Conservation (phyloP, 2,329 filamentous ascomycete genomes). For the Corynespora cassiicola region DNA sequence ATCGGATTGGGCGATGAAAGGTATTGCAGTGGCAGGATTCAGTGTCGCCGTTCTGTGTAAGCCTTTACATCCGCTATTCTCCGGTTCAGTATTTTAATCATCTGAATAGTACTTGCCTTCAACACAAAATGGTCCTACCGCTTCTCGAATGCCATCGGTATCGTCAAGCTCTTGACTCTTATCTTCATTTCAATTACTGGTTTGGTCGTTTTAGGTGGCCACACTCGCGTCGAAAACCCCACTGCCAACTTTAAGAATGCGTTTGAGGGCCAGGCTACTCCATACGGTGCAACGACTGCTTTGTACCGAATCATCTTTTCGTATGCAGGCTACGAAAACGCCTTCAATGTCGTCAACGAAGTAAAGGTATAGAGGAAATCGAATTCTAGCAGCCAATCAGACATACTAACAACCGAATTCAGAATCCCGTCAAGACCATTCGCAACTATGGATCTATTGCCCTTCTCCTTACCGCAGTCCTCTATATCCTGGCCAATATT, state of each 20-base stretch:
- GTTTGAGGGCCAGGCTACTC: conserved; percentile 57
- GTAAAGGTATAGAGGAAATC: conserved; percentile 56
- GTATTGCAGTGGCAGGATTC: conserved; percentile 69
- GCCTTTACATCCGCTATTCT: too few relatives aligned
- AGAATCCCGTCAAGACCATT: conserved; percentile 64
- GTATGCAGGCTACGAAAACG: conserved; percentile 64
- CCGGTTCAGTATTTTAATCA: background rate
- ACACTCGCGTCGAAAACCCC: conserved; percentile 58
- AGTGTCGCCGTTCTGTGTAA: conserved; percentile 63
- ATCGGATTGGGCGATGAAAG: conserved; percentile 70
- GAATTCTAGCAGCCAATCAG: background rate
- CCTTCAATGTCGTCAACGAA: conserved; percentile 69
- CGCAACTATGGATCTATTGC: conserved; percentile 55
- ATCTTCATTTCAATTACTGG: conserved; percentile 61
- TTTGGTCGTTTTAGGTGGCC: conserved; percentile 67
- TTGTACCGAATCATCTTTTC: conserved; percentile 66
- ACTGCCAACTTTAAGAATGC: conserved; percentile 61
- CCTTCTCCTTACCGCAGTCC: conserved; percentile 55
- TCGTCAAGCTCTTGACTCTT: conserved; percentile 65
- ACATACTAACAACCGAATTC: background rate
- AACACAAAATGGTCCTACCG: conserved; percentile 65
- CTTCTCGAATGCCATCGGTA: conserved; percentile 63
- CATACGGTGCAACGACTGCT: conserved; percentile 63
- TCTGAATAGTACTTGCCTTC: conserved; percentile 51
- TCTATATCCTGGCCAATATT: conserved; percentile 67